phyloP scores from a whole-genome alignment of 352 stramenopile species.

The Phytophthora quininea region DNA sequence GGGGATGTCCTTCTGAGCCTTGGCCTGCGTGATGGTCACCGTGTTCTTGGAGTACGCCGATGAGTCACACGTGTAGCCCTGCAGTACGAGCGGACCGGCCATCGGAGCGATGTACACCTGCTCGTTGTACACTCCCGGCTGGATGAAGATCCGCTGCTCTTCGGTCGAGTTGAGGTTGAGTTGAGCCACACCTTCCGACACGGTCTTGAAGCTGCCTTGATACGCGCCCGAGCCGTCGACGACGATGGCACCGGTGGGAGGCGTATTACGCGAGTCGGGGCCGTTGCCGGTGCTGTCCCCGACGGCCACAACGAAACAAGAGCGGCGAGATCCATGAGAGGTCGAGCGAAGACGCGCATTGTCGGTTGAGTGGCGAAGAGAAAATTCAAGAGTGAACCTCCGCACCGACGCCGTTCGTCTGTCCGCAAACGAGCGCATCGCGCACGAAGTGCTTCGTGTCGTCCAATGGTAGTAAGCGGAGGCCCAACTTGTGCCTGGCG shows the following conservation, averaged over 20 bases:
- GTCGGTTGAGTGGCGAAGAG: no score
- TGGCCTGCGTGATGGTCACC: slow-evolving; percentile 26
- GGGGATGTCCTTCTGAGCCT: slow-evolving; percentile 16
- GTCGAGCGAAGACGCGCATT: no score
- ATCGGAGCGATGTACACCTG: slow-evolving; percentile 16
- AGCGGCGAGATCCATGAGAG: no score
- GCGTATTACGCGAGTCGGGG: slow-evolving; percentile 14
- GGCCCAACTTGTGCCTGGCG: no score
- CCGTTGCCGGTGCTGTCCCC: slow-evolving; percentile 1
- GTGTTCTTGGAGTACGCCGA: slow-evolving; percentile 17
- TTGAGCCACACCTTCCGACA: slow-evolving; percentile 20
- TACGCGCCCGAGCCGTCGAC: slow-evolving; percentile 24
- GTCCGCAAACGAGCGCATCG: no score
- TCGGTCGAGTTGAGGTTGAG: slow-evolving; percentile 7
- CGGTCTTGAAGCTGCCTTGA: slow-evolving; percentile 19
- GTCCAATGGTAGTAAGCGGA: no score
- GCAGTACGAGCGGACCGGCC: slow-evolving; percentile 17
- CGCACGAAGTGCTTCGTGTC: no score
- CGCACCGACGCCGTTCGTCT: no score
- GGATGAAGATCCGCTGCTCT: slow-evolving; percentile 18
- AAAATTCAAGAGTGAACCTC: no score
- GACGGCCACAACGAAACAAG: no score
- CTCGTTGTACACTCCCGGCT: slow-evolving; percentile 19
- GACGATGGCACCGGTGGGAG: slow-evolving; percentile 27
- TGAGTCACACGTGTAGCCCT: slow-evolving; percentile 26